Percentiles rank a stretch among this genome's conserved stretches.
Conservation (phyloP, 192 early-diverging fungal species). For the Helicostylum pulchrum region DNA sequence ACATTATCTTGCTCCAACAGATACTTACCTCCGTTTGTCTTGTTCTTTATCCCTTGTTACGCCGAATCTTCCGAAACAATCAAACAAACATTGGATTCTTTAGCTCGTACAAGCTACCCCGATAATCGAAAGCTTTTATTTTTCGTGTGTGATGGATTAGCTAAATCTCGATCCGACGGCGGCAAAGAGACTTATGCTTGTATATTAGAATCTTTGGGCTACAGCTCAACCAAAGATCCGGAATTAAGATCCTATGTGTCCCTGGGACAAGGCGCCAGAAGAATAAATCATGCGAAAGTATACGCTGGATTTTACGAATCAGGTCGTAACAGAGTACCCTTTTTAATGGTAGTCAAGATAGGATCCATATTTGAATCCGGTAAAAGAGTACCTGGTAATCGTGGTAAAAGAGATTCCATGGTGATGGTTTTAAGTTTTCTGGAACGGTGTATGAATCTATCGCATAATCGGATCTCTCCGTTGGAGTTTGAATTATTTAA, state of each 20-base stretch:
- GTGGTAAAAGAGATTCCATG: conserved; percentile 90
- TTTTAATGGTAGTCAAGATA: conserved; percentile 61
- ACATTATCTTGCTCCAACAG: not conserved
- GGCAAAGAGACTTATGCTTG: conserved; percentile 54
- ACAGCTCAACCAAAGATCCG: conserved; percentile 54
- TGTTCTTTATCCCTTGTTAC: conserved; percentile 66
- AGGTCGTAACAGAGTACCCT: conserved; percentile 53
- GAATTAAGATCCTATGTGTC: conserved; percentile 53
- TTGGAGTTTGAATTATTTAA: conserved; percentile 70
- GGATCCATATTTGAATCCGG: conserved; percentile 39
- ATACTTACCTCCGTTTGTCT: conserved; percentile 22
- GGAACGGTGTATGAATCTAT: conserved; percentile 60
- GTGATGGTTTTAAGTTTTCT: conserved; percentile 83
- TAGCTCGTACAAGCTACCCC: conserved; percentile 57
- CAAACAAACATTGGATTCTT: conserved; percentile 60
- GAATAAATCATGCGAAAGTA: conserved; percentile 67
- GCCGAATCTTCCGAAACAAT: conserved; percentile 63
- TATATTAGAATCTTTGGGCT: conserved; percentile 66
- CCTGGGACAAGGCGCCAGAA: conserved; percentile 43
- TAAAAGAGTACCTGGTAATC: conserved; percentile 53
- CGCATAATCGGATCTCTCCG: conserved; percentile 60
- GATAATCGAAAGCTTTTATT: conserved; percentile 67
- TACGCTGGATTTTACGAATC: conserved; percentile 63
- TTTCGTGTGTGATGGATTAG: conserved; percentile 65
- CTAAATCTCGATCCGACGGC: conserved; percentile 56